Evolutionary conservation across 495 filamentous ascomycete species (phyloP), one percentile per base, ranked within the genome.

Genomic region (Rhizodiscina lignyota): DNA sequence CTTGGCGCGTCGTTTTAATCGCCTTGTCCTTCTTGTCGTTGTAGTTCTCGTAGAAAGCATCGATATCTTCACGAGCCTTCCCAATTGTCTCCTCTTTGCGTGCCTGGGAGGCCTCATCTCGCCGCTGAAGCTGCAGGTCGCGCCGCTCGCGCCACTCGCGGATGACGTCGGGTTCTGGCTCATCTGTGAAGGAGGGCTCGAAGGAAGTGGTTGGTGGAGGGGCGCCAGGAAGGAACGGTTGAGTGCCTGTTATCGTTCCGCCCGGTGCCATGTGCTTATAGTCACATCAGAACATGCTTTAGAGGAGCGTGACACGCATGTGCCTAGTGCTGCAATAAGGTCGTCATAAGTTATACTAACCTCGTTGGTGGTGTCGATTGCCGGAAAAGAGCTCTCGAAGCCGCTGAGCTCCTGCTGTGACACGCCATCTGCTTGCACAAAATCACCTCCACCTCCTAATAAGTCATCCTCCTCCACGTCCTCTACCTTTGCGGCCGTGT

Each of bases 21-120:
- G 58, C 66, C 68, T 96, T 96, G 47, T 96, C 89, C 48, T 85
- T 82, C 63, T 94, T 93, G 52, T 77, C 76, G 62, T 93, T 93
- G 69, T 99, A 99, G 54, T 92, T 93, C 54, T 94, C 84, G 63
- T 99, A 99, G 65, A 99, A 99, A 49, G 94, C 91, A 49, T 99
- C 89, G 39, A 96, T 86, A 53, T 84, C 79, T 46, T 79, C 65
- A 40, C 77, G 83, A 24, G 91, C 91, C 43, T 81, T 81, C 54
- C 76, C 71, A 49, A 92, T 59, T 5, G 83, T 94, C 53, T 84
- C 71, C 19, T 62, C 66, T 50, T 91, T 91, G 57, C 81, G 79
- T 32, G 70, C 61, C 20, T 71, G 68, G 26, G 83, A 83, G 47
- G 79, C 64, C 53, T 85, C 73, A 30, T 76, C 77, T 41, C 83